Evolutionary conservation across 495 filamentous ascomycete genomes (phyloP), one percentile per base, ranked within the genome.

Genomic region (Rhypophila decipiens): DNA sequence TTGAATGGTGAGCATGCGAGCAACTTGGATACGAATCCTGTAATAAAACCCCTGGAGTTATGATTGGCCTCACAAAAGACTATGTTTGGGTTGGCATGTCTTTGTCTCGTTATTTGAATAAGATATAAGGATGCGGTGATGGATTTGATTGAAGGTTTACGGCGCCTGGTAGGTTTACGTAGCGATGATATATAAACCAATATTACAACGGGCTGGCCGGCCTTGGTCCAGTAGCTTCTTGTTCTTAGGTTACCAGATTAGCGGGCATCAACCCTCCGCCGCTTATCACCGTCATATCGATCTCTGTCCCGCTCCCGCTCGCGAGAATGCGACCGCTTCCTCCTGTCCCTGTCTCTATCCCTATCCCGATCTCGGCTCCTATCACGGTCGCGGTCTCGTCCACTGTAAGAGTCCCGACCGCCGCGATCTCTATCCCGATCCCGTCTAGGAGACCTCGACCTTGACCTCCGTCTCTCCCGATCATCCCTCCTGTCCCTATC

Each of bases 211-310:
- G n/a, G n/a, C n/a, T n/a, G n/a, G n/a, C n/a, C n/a, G n/a, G n/a
- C n/a, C n/a, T n/a, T n/a, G n/a, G n/a, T n/a, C n/a, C n/a, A n/a
- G n/a, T n/a, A n/a, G n/a, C n/a, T n/a, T n/a, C n/a, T n/a, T n/a
- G n/a, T n/a, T n/a, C n/a, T n/a, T n/a, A n/a, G n/a, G n/a, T n/a
- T n/a, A n/a, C n/a, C n/a, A n/a, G n/a, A n/a, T n/a, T n/a, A n/a
- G n/a, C n/a, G 56, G 24, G 55, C 49, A 22, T 83, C 79, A 56
- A 84, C 70, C 50, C 75, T 79, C 42, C 82, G 76, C 51, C 85
- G 77, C 61, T 88, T 88, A 46, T 88, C 85, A 27, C 67, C 65
- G 33, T 69, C 72, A 53, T 77, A 66, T 20, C 77, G 73, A 57
- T 83, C 77, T 20, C 68, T 61, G 51, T 82, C 78, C 7, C 74